phyloP scores from a whole-genome alignment of 345 rosid genomes.

The Gossypium mustelinum region DNA sequence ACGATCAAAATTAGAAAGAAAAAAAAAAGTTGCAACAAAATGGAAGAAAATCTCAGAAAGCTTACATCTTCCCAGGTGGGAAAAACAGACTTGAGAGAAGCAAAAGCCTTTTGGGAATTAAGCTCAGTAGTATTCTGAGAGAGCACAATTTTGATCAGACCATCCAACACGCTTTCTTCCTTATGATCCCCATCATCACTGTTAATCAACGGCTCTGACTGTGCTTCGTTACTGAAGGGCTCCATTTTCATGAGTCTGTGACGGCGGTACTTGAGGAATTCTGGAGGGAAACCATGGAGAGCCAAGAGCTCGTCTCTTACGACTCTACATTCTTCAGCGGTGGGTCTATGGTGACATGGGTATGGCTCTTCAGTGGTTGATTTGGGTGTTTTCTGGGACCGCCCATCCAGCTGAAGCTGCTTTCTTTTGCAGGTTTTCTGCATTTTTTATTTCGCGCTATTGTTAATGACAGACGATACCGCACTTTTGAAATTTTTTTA shows the following conservation, averaged over 20 bases:
- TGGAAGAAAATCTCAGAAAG: background rate
- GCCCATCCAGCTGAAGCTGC: conserved; percentile 15
- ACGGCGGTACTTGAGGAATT: conserved; percentile 54
- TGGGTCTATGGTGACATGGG: conserved; percentile 44
- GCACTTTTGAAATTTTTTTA: too few relatives aligned
- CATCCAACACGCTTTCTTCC: conserved; percentile 74
- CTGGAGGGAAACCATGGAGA: conserved; percentile 56
- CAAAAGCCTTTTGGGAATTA: conserved; percentile 73
- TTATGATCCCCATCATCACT: conserved; percentile 17
- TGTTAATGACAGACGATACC: background rate
- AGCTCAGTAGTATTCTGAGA: conserved; percentile 83
- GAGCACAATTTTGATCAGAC: conserved; percentile 62
- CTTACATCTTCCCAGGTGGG: conserved; percentile 74
- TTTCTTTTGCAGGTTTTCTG: conserved; percentile 44
- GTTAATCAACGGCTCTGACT: conserved; percentile 21
- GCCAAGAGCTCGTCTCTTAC: conserved; percentile 50
- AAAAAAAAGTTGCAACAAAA: background rate
- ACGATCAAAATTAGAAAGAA: background rate
- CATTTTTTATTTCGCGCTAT: conserved; percentile 21
- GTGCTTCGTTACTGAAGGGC: background rate
- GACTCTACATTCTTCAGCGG: conserved; percentile 46
- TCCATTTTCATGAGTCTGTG: conserved; percentile 32
- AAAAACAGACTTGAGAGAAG: conserved; percentile 61
- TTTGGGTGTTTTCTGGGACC: conserved; percentile 19
- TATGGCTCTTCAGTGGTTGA: conserved; percentile 33